Conservation (phyloP, 2,329 filamentous ascomycete genomes). For the Cryphonectria carpinicola region DNA sequence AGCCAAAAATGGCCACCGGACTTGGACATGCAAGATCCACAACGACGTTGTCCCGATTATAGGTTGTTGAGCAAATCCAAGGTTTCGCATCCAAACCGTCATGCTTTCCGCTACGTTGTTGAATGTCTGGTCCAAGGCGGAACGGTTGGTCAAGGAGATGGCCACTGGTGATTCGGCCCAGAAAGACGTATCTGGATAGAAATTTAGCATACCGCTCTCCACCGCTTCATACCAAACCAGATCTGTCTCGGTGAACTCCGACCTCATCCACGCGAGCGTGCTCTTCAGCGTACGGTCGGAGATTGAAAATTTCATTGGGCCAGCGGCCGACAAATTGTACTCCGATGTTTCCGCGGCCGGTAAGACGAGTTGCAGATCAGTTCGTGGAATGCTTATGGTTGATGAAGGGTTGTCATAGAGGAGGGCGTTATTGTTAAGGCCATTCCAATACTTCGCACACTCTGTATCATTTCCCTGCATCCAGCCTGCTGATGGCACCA, state of each 20-base stretch:
- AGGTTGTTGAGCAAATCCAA: neutral
- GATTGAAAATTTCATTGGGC: neutral
- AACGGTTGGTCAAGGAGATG: neutral
- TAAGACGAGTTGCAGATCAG: neutral
- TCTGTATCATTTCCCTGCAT: neutral
- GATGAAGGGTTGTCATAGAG: neutral
- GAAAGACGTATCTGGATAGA: neutral
- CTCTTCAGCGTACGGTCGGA: conserved; percentile 1
- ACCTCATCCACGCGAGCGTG: neutral
- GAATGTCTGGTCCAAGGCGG: neutral
- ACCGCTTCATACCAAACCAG: neutral
- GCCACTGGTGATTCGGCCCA: neutral
- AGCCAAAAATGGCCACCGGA: neutral
- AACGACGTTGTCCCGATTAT: neutral
- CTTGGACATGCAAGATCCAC: neutral
- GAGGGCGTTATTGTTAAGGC: neutral
- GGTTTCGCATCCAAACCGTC: conserved; percentile 2
- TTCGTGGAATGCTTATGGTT: neutral
- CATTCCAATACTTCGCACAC: neutral
- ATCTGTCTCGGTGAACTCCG: neutral
- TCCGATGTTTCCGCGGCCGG: neutral
- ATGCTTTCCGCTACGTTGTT: neutral
- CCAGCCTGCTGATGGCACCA: neutral
- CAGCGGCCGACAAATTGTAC: neutral
- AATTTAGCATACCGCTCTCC: neutral